Conservation (phyloP, 1,284 basidiomycete genomes). For the Microbotryomycetes sp. region DNA sequence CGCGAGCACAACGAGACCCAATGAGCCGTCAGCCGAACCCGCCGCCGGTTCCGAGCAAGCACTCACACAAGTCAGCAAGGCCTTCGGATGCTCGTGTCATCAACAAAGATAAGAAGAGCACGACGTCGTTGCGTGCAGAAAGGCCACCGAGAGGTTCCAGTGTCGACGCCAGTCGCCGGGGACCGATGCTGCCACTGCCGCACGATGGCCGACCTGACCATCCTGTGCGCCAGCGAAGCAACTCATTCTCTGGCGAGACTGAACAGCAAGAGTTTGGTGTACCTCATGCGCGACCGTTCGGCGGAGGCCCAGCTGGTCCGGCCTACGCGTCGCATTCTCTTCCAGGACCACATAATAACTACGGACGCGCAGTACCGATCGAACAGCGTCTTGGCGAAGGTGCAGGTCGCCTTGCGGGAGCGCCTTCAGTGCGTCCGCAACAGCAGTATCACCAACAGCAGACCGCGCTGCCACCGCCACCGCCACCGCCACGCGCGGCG, state of each 20-base stretch:
- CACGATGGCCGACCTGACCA: background rate
- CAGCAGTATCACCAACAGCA: no score
- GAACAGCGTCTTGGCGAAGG: background rate
- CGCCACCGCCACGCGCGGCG: no score
- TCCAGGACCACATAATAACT: background rate
- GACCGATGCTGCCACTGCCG: background rate
- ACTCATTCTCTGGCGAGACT: background rate
- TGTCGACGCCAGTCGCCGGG: background rate
- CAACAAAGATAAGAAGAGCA: conserved; percentile 11
- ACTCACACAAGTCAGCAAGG: background rate
- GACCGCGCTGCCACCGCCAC: no score
- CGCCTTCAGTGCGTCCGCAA: no score
- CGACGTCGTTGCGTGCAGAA: background rate
- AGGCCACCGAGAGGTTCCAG: background rate
- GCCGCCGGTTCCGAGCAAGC: background rate
- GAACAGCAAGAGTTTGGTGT: background rate
- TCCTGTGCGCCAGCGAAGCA: conserved; percentile 9
- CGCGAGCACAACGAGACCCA: background rate
- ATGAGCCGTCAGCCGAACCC: background rate
- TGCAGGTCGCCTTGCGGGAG: background rate
- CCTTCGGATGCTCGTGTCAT: background rate
- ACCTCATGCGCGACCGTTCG: background rate
- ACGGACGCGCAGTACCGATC: background rate
- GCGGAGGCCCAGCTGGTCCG: background rate
- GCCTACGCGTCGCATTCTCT: background rate